Conservation (phyloP, 78 protist species). For the Diacronema lutheri region DNA sequence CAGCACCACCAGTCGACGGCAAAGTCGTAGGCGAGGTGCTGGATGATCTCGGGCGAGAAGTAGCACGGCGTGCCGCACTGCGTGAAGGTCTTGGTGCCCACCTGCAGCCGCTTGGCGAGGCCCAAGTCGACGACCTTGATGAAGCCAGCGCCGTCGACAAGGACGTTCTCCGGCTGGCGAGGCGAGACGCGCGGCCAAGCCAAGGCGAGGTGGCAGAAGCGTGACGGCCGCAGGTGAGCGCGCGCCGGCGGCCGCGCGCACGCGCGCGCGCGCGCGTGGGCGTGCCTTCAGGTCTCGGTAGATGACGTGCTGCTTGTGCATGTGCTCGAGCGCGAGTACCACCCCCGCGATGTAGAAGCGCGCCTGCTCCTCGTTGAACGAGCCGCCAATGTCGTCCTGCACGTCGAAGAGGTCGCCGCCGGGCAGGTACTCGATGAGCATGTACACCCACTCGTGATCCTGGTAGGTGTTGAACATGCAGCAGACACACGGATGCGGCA, state of each 20-base stretch:
- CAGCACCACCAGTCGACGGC: conserved; percentile 55
- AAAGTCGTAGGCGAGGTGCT: conserved; percentile 38
- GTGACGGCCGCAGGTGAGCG: too few species aligned
- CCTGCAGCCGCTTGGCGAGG: neutral
- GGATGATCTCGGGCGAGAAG: conserved; percentile 55
- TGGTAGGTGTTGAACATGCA: neutral
- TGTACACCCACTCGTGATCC: neutral
- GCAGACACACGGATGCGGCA: neutral
- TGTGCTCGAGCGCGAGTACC: neutral
- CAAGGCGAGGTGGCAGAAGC: too few species aligned
- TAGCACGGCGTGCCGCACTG: neutral
- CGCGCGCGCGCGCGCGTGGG: too few species aligned
- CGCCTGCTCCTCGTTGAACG: neutral
- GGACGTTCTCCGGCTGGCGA: neutral
- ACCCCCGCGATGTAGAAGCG: neutral
- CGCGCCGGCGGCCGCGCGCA: neutral
- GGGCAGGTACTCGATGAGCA: neutral
- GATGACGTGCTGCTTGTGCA: too few species aligned
- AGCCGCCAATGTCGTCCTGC: neutral
- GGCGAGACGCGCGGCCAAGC: too few species aligned
- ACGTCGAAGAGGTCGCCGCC: neutral
- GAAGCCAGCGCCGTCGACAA: neutral
- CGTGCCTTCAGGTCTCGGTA: neutral
- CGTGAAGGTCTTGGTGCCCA: neutral
- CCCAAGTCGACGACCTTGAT: neutral